These are phyloP conservation scores for Corchorus capsularis DNA, from an alignment of 345 rosid genomes.

Conservation along the genomic window DNA sequence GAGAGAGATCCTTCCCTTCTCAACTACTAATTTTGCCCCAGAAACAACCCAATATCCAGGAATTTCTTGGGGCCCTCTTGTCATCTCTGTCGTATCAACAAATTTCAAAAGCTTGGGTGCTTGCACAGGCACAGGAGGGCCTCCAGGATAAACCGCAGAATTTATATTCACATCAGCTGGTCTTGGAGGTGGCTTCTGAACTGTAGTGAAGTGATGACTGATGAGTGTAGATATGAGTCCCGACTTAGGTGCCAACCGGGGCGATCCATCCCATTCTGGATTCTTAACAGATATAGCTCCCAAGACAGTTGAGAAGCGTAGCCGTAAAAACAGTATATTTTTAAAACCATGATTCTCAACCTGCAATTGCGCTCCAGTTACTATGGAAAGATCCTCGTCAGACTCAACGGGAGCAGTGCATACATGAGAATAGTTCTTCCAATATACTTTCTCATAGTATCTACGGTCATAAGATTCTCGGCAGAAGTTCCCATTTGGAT, in stretches of 20 bases:
- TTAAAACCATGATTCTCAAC: slow-evolving; percentile 91
- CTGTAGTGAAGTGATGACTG: slow-evolving; percentile 88
- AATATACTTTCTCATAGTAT: slow-evolving; percentile 86
- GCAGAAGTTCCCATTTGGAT: slow-evolving; percentile 48
- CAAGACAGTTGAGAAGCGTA: slow-evolving; percentile 62
- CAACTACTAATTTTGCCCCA: slow-evolving; percentile 80
- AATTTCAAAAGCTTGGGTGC: slow-evolving; percentile 85
- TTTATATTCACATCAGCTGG: slow-evolving; percentile 92
- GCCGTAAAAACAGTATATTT: slow-evolving; percentile 79
- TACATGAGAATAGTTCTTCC: slow-evolving; percentile 93
- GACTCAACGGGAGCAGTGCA: slow-evolving; percentile 93
- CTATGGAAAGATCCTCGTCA: slow-evolving; percentile 72
- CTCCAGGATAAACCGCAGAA: slow-evolving; percentile 90
- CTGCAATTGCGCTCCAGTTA: slow-evolving; percentile 85
- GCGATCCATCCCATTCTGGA: slow-evolving; percentile 92
- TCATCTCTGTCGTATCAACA: slow-evolving; percentile 91
- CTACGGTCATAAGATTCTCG: slow-evolving; percentile 61
- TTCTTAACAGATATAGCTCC: slow-evolving; percentile 64
- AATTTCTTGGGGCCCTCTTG: slow-evolving; percentile 86
- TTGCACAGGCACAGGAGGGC: slow-evolving; percentile 88
- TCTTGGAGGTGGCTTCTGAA: slow-evolving; percentile 76
- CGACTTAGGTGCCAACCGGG: slow-evolving; percentile 69
- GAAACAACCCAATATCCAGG: slow-evolving; percentile 99
- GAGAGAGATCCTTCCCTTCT: slow-evolving; percentile 86
- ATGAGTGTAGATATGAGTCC: slow-evolving; percentile 88